These are phyloP conservation scores for Micromonas commoda DNA, from an alignment of 139 green algal genomes.

Conservation along the genomic window DNA sequence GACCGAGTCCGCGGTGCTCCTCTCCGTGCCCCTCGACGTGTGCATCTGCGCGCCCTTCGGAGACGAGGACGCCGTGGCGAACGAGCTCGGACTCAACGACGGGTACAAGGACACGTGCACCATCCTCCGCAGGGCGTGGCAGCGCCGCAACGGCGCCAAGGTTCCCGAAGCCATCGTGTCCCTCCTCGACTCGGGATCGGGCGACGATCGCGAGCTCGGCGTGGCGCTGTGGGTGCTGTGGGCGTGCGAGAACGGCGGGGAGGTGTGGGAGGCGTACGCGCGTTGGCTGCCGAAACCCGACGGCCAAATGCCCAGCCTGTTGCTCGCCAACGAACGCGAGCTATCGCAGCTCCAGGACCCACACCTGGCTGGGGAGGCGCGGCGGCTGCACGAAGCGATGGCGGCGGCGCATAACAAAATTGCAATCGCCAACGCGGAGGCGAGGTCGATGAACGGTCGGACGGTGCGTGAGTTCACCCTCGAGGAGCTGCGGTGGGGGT, in stretches of 20 bases:
- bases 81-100: neutral
- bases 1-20: neutral
- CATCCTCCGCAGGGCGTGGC: neutral
- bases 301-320: neutral
- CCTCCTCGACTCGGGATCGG: neutral
- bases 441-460: neutral
- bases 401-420: neutral
- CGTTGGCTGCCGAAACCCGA: constrained; percentile 4
- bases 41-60: constrained; percentile 17
- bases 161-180: neutral
- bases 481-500: constrained; percentile 15
- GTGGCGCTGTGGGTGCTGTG: constrained; percentile 12
- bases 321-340: neutral
- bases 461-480: neutral
- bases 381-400: neutral
- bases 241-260: neutral
- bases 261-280: constrained; percentile 17
- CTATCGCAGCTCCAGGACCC: neutral
- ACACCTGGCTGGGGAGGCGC: neutral
- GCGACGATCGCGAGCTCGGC: neutral
- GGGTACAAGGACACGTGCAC: neutral
- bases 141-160: neutral
- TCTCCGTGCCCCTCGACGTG: constrained; percentile 10
- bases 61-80: neutral
- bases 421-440: neutral